A percentile compares a stretch with the other conserved stretches of the same genome.
Conservation (phyloP, 2,329 filamentous ascomycete species). For the Hysterium pulicare region DNA sequence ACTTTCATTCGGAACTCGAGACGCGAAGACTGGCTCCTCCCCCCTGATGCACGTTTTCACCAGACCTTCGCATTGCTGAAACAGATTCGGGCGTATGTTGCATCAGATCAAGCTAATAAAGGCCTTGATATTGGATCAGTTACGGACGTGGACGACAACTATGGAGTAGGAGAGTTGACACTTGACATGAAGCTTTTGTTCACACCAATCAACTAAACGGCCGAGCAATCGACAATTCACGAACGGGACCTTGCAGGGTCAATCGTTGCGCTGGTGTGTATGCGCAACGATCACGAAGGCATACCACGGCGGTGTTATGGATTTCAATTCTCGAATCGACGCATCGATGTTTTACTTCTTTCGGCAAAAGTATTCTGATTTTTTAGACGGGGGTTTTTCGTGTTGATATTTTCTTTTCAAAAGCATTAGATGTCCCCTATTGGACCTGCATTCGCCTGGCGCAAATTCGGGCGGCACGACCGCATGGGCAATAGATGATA, state of each 20-base stretch:
- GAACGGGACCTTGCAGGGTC: not conserved
- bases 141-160: slow-evolving; percentile 65
- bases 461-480: slow-evolving; percentile 17
- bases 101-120: slow-evolving; percentile 60
- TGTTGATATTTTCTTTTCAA: slow-evolving; percentile 23
- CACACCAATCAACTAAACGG: slow-evolving; percentile 49
- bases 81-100: slow-evolving; percentile 58
- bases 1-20: slow-evolving; percentile 60
- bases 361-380: slow-evolving; percentile 16
- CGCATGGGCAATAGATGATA: not conserved
- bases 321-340: not conserved
- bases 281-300: not conserved
- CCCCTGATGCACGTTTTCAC: slow-evolving; percentile 58
- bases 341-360: not conserved
- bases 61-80: slow-evolving; percentile 61
- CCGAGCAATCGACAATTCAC: slow-evolving; percentile 10
- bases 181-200: slow-evolving; percentile 71
- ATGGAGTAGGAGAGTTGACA: slow-evolving; percentile 61
- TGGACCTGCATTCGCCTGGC: slow-evolving; percentile 31
- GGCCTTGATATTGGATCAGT: slow-evolving; percentile 68
- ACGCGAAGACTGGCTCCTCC: slow-evolving; percentile 51
- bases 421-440: slow-evolving; percentile 36
- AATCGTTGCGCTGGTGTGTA: not conserved
- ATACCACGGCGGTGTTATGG: not conserved
- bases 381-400: slow-evolving; percentile 12